Conservation (phyloP, 1,139 yeast genomes). For the Magnusiomyces suaveolens region DNA sequence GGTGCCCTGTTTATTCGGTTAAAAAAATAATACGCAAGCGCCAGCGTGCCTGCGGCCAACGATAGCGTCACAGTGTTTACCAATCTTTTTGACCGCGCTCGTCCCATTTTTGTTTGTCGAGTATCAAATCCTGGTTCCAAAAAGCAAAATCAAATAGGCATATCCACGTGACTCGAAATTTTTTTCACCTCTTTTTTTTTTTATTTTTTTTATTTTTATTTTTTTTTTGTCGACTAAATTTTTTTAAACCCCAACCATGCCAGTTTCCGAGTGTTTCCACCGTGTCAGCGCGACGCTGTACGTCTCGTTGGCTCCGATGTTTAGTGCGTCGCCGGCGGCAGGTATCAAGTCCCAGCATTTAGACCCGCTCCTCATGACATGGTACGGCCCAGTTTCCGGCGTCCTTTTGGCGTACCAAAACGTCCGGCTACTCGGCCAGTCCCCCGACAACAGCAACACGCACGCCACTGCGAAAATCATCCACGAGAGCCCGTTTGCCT, state of each 20-base stretch:
- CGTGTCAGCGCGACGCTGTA: slow-evolving; percentile 56
- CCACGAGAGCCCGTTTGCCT: slow-evolving; percentile 80
- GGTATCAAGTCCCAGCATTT: slow-evolving; percentile 83
- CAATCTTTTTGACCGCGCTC: no score
- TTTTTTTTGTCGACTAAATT: neutral
- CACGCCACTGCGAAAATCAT: slow-evolving; percentile 54
- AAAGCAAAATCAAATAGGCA: no score
- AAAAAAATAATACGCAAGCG: no score
- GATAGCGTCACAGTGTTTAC: no score
- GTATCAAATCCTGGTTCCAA: no score
- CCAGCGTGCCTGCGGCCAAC: no score
- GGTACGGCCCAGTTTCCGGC: slow-evolving; percentile 63
- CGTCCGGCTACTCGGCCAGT: slow-evolving; percentile 40
- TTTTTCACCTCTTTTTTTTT: neutral
- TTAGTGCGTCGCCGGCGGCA: slow-evolving; percentile 53
- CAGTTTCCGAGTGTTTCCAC: slow-evolving; percentile 52
- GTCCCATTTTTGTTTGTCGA: neutral
- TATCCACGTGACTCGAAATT: neutral
- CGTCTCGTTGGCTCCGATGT: slow-evolving; percentile 79
- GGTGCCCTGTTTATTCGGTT: no score
- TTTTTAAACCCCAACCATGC: neutral
- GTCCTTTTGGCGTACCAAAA: slow-evolving; percentile 74
- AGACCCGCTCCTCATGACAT: slow-evolving; percentile 82
- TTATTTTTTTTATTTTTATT: neutral
- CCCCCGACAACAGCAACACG: no score